These are phyloP conservation scores for Phalaenopsis hybrid DNA, from an alignment of 116 monocot species.

Conservation along the genomic window DNA sequence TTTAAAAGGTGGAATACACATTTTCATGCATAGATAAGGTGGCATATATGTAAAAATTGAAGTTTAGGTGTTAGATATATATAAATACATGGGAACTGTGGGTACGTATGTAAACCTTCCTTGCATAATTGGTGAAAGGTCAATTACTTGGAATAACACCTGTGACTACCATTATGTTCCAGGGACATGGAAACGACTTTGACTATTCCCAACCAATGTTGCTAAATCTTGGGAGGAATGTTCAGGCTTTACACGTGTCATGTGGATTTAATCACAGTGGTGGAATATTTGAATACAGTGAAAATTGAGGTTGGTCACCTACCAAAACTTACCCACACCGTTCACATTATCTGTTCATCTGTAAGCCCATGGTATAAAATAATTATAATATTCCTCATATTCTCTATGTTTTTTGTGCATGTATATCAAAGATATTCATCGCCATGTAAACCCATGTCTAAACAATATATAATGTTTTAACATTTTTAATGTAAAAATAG, in stretches of 20 bases:
- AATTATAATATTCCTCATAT: neutral
- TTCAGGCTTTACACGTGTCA: constrained; percentile 63
- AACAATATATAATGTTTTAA: too few species aligned
- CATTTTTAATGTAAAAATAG: too few species aligned
- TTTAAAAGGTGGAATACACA: too few species aligned
- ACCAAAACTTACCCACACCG: neutral
- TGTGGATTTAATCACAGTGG: constrained; percentile 92
- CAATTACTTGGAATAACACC: too few species aligned
- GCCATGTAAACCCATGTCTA: too few species aligned
- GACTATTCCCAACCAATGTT: constrained; percentile 56
- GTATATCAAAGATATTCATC: neutral
- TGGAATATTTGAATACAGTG: constrained; percentile 54
- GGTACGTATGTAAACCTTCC: too few species aligned
- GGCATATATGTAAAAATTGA: too few species aligned
- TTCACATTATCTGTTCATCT: neutral
- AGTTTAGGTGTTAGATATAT: too few species aligned
- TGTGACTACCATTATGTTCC: neutral
- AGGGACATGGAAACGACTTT: constrained; percentile 72
- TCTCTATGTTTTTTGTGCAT: neutral
- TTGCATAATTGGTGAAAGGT: too few species aligned
- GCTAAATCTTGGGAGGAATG: constrained; percentile 30
- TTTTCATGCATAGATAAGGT: too few species aligned
- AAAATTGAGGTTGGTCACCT: constrained; percentile 11
- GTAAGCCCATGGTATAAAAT: too few species aligned
- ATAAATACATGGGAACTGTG: too few species aligned